Evolutionary conservation across 768 basidiomycete genomes (phyloP), one percentile per base, ranked within the genome.

Genomic region (Neoboletus subvelutipes): DNA sequence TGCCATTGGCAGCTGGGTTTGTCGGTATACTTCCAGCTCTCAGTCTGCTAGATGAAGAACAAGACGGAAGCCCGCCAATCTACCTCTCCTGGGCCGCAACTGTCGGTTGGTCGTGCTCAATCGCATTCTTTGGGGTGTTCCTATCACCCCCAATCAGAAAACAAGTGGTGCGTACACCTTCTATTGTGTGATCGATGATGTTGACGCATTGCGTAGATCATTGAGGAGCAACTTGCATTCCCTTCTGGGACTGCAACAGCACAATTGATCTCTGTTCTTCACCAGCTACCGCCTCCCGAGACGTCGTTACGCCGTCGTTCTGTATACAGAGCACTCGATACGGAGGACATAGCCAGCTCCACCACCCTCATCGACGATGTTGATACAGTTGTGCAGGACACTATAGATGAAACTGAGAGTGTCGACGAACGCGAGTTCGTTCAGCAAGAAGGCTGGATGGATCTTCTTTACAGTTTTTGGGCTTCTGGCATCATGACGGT

Each of bases 71-170:
- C 9, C 81, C 82, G 1, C 87, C 94, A 2, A 80, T 98, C 15
- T 75, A 80, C 57, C 76, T 98, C 40, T 83, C 86, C 9, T 94
- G 87, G 85, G 58, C 83, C 20, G 79, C 83, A 29, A 82, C 92
- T 22, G 76, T 94, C 22, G 83, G 80, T 5, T 98, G 96, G 96
- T 94, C 92, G 12, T 86, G 84, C 59, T 91, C 88, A 7, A 82
- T 96, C 28, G 95, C 95, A 5, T 98, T 94, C 76, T 98, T 98
- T 73, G 96, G 95, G 83, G 95, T 98, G n/a, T 96, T 98, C 71
- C 79, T 98, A 41, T 96, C 96, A 2, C 93, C 94, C 17, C 96
- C 95, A 8, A 82, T 98, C 29, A 85, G 96, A 46, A 91, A 92
- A 68, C 94, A 97, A 84, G 94, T 96, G 66, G 92, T 94, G 61